Evolutionary conservation across 768 basidiomycete genomes (phyloP).

Genomic region (Agaricus sinodeliciosus): DNA sequence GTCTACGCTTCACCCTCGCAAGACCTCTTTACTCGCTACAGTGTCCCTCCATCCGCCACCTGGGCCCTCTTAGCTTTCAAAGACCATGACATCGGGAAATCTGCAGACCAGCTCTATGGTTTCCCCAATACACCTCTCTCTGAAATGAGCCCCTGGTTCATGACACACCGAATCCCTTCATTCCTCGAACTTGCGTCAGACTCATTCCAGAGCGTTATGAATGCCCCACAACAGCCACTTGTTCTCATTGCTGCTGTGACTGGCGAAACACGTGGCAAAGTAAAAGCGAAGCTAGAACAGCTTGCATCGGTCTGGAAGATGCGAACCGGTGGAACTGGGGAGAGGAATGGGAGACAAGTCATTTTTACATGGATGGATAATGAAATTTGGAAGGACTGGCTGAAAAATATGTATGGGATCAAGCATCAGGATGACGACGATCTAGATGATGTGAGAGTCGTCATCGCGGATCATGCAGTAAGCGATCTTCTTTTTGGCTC

Average conservation of each 20-base stretch:
- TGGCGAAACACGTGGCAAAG: conserved; percentile 25
- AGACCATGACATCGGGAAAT: conserved; percentile 41
- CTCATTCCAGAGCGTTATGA: conserved; percentile 84
- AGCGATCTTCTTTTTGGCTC: conserved; percentile 16
- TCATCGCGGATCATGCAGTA: conserved; percentile 82
- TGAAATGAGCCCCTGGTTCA: conserved; percentile 50
- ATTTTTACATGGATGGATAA: conserved; percentile 90
- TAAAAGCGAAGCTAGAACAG: conserved; percentile 41
- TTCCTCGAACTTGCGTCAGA: conserved; percentile 68
- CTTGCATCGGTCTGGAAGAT: conserved; percentile 57
- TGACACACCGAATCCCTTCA: conserved; percentile 66
- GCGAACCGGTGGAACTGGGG: conserved; percentile 31
- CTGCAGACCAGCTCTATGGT: conserved; percentile 39
- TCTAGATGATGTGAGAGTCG: conserved; percentile 38
- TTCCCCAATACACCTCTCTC: conserved; percentile 18
- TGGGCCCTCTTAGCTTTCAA: conserved; percentile 68
- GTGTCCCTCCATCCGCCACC: conserved; percentile 30
- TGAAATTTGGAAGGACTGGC: conserved; percentile 79
- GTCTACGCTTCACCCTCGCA: conserved; percentile 36
- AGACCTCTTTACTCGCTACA: conserved; percentile 29
- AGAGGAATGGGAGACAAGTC: conserved; percentile 45
- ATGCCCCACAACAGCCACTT: conserved; percentile 63
- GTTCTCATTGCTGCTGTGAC: conserved; percentile 68
- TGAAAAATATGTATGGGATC: conserved; percentile 88
- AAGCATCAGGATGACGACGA: conserved; percentile 19